phyloP scores from a whole-genome alignment of 495 filamentous ascomycete genomes.

The Trichoderma reesei region DNA sequence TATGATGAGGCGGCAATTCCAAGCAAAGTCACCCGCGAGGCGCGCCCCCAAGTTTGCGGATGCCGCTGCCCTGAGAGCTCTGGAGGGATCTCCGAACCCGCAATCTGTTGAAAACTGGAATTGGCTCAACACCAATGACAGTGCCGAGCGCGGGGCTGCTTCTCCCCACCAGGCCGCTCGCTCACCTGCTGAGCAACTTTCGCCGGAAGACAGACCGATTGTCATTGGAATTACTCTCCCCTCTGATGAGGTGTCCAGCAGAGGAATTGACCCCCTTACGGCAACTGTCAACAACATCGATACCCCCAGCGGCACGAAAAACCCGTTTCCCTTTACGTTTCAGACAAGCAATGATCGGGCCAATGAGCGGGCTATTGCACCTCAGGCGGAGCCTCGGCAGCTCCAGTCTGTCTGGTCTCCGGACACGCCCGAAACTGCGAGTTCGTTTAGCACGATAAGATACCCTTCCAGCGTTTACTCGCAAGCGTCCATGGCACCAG shows the following conservation, averaged over 20 bases:
- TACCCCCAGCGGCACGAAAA: constrained; percentile 17
- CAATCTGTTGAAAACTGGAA: constrained; percentile 33
- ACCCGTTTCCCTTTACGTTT: background rate
- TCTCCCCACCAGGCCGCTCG: constrained; percentile 17
- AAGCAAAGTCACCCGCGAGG: constrained; percentile 13
- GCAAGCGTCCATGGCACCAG: constrained; percentile 36
- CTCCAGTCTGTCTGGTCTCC: constrained; percentile 56
- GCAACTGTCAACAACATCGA: constrained; percentile 14
- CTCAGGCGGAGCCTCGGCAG: constrained; percentile 47
- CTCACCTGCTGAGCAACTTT: constrained; percentile 42
- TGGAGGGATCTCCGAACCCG: constrained; percentile 33
- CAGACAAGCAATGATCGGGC: constrained; percentile 16
- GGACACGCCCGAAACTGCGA: constrained; percentile 30
- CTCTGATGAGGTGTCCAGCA: constrained; percentile 42
- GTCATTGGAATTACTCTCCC: constrained; percentile 71
- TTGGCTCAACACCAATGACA: constrained; percentile 32
- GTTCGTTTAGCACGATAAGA: constrained; percentile 18
- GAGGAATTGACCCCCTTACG: constrained; percentile 36
- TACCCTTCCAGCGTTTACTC: constrained; percentile 63
- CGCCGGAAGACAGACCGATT: constrained; percentile 65
- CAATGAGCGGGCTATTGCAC: constrained; percentile 34
- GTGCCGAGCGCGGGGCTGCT: constrained; percentile 17
- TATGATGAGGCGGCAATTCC: constrained; percentile 20
- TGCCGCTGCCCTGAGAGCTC: constrained; percentile 38
- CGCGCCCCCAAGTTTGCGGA: constrained; percentile 38